Evolutionary conservation across 192 early-diverging fungal genomes (phyloP).

Genomic region (Kickxella alabastrina): DNA sequence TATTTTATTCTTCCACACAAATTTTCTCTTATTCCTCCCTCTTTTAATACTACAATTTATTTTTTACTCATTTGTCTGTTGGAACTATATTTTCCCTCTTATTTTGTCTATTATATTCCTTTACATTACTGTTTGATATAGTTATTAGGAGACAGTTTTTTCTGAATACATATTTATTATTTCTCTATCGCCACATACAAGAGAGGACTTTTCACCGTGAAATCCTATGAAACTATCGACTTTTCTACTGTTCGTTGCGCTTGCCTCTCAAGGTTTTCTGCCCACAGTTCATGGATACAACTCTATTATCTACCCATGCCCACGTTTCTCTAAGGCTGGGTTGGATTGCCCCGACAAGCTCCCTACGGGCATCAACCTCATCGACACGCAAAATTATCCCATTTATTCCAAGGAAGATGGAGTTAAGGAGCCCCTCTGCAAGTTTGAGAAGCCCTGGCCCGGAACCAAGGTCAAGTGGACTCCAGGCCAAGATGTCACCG

Average conservation of each 20-base stretch:
- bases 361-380: constrained; percentile 6
- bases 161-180: background rate
- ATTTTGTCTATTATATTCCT: constrained; percentile 3
- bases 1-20: background rate
- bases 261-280: constrained; percentile 2
- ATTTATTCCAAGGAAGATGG: constrained; percentile 1
- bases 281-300: constrained; percentile 4
- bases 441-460: constrained; percentile 24
- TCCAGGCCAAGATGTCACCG: constrained; percentile 49
- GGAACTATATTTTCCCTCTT: background rate
- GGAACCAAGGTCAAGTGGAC: constrained; percentile 37
- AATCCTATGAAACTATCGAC: no score
- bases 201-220: background rate
- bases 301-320: constrained; percentile 14
- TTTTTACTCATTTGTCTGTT: constrained; percentile 1
- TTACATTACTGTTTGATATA: background rate
- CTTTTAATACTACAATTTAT: background rate
- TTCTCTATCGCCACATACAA: no score
- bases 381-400: constrained; percentile 6
- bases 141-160: background rate
- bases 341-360: constrained; percentile 3
- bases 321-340: constrained; percentile 14
- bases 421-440: constrained; percentile 28
- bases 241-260: constrained; percentile 1
- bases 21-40: background rate